Percentiles rank a stretch among this genome's conserved stretches.
Evolutionary conservation across 305 asterid species (phyloP).

Genomic region (Stenogyne calaminthoides): DNA sequence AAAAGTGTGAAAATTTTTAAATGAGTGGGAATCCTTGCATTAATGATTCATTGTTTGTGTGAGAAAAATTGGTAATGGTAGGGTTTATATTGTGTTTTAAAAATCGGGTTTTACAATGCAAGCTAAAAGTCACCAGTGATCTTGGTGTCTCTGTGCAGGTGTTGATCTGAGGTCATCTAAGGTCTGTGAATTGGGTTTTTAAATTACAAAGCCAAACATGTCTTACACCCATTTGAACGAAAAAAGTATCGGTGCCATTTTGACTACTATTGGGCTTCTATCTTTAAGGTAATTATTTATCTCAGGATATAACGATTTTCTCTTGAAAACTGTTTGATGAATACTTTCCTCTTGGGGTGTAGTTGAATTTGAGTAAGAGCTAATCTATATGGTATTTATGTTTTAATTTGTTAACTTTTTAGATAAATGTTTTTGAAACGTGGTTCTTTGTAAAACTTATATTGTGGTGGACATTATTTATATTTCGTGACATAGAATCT

Average conservation of each 20-base stretch:
- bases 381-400: not conserved
- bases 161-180: slow-evolving; percentile 93
- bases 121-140: not conserved
- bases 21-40: no score
- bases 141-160: slow-evolving; percentile 54
- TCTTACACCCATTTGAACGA: slow-evolving; percentile 68
- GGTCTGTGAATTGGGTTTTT: slow-evolving; percentile 92
- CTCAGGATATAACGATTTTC: slow-evolving; percentile 5
- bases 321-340: slow-evolving; percentile 2
- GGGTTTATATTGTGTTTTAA: no score
- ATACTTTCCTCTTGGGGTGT: not conserved
- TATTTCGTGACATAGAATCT: not conserved
- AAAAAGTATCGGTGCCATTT: slow-evolving; percentile 81
- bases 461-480: slow-evolving; percentile 1
- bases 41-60: not conserved
- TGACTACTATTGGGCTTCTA: slow-evolving; percentile 98
- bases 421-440: slow-evolving; percentile 1
- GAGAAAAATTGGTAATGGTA: no score
- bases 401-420: slow-evolving; percentile 12
- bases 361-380: not conserved
- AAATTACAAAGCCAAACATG: slow-evolving; percentile 83
- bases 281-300: slow-evolving; percentile 68
- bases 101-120: not conserved
- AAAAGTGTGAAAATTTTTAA: no score
- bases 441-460: not conserved